Conservation (phyloP, 2,329 filamentous ascomycete genomes). For the Penicillium sp. region DNA sequence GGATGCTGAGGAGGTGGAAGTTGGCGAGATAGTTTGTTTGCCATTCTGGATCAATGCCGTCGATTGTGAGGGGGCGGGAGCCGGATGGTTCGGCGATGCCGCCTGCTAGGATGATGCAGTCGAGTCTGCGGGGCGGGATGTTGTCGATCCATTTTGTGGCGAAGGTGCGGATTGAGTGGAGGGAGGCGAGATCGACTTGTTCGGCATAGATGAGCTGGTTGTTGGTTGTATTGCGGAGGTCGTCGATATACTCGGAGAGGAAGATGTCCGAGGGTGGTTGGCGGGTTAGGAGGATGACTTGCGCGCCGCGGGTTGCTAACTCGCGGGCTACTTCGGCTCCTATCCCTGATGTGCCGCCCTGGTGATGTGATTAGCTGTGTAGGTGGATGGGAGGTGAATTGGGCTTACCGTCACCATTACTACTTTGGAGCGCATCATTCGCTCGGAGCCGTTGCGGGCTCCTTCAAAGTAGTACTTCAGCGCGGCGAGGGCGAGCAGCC, state of each 20-base stretch:
- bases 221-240: slow-evolving; percentile 72
- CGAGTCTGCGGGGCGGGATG: slow-evolving; percentile 80
- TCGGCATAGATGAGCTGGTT: slow-evolving; percentile 95
- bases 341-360: slow-evolving; percentile 90
- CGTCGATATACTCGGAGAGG: slow-evolving; percentile 88
- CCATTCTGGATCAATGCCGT: slow-evolving; percentile 88
- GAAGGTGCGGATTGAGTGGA: slow-evolving; percentile 90
- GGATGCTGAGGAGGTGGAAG: slow-evolving; percentile 88
- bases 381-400: neutral
- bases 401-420: slow-evolving; percentile 77
- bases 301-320: slow-evolving; percentile 80
- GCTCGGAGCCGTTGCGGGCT: slow-evolving; percentile 71
- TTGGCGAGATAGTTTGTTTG: slow-evolving; percentile 94
- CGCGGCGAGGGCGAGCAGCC: slow-evolving; percentile 54
- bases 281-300: slow-evolving; percentile 86
- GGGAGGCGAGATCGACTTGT: slow-evolving; percentile 82
- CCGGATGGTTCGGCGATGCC: slow-evolving; percentile 65
- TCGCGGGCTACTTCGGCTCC: slow-evolving; percentile 74
- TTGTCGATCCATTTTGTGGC: slow-evolving; percentile 99
- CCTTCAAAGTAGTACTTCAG: slow-evolving; percentile 80
- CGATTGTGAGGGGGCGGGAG: slow-evolving; percentile 63
- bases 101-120: slow-evolving; percentile 88
- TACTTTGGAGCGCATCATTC: slow-evolving; percentile 89
- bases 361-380: slow-evolving; percentile 14
- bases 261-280: slow-evolving; percentile 81